Evolutionary conservation across 495 filamentous ascomycete species (phyloP), one percentile per base, ranked within the genome.

Genomic region (Pseudoneurospora amorphoporcata): DNA sequence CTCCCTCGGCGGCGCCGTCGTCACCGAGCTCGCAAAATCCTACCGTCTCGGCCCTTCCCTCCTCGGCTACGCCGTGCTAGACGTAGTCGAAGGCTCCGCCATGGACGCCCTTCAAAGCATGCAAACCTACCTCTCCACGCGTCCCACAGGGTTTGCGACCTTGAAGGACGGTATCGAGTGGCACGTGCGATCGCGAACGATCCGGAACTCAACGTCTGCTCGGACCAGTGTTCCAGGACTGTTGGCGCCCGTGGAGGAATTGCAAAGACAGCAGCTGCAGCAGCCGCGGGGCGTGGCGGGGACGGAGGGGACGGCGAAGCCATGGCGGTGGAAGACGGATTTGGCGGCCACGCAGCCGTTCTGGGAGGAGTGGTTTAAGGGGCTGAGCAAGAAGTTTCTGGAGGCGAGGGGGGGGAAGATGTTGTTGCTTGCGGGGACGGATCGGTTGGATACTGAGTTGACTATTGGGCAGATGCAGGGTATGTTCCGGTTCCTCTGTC

Each of bases 401-500:
- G 85, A 87, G 40, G 92, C 90, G 0, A 87, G 87, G 68, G 95
- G 95, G 9, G 95, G 94, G 61, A 99, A 99, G 81, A 78, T 98
- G 72, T 83, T 99, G 37, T 82, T 99, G 38, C 87, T 99, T 17
- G 96, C 95, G 7, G 95, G 95, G 7, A 98, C 95, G 16, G 95
- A 99, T 82, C 86, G 96, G 71, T 81, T 99, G 68, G 95, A 98
- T 79, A 96, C 92, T 77, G 95, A 98, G 76, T 80, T 98, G 75
- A 97, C 94, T 83, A 98, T 98, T 79, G 95, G 94, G 17, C 95
- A 98, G 82, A 97, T 97, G 94, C 94, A 97, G 87, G 94, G 94
- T 91, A 82, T 38, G 82, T 78, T 19, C 69, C 73, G 12, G 40
- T 65, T 70, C 32, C 39, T 39, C 17, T 39, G 35, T 39, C 32